Base-by-base conservation (phyloP, 2,329 filamentous ascomycete genomes). In the Mollisiaceae sp. region DNA sequence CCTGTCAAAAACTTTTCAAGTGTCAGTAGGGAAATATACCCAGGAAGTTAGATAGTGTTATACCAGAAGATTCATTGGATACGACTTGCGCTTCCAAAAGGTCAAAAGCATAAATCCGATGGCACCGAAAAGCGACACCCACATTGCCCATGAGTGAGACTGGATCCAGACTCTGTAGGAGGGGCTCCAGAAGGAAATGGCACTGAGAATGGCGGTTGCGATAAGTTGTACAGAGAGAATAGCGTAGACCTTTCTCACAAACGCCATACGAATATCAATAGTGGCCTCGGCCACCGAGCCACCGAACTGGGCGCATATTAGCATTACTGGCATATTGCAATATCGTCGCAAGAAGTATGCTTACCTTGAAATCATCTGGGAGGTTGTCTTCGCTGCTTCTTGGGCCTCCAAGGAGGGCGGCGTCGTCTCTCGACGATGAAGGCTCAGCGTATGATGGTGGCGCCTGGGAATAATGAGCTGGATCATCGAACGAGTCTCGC, bases 201-300 rank as follows among this genome's bases (percentile, higher is more conserved):
- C 86, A 81, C 91, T 93, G 71, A 98, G 84, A 68, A 86, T 85
- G 43, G 90, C 91, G 8, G 95, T 99, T 65, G 90, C 88, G 75
- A 98, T 83, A 62, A 99, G 89, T 79, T 99, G 95, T 60, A 93
- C 89, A n/a, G 95, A 97, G 81, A 99, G 85, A 79, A 99, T 99
- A 65, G 93, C 91, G 82, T 99, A 99, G 77, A 99, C 95, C 84
- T 98, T 98, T 80, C 94, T 90, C 74, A 97, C 85, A 79, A 97
- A 99, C 80, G 95, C 92, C 88, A 97, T 97, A 73, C 94, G 91
- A 77, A 99, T 97, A 75, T 97, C 93, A 76, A 98, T 84, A 22
- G 94, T 97, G 56, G 92, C 94, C 82, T 98, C 95, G 71, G 94
- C 90, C 66, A 98, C 94, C 20, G 90, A 93, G 68, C 93, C 94